Base-by-base conservation (phyloP, 495 filamentous ascomycete species). In the Tuber melanosporum region DNA sequence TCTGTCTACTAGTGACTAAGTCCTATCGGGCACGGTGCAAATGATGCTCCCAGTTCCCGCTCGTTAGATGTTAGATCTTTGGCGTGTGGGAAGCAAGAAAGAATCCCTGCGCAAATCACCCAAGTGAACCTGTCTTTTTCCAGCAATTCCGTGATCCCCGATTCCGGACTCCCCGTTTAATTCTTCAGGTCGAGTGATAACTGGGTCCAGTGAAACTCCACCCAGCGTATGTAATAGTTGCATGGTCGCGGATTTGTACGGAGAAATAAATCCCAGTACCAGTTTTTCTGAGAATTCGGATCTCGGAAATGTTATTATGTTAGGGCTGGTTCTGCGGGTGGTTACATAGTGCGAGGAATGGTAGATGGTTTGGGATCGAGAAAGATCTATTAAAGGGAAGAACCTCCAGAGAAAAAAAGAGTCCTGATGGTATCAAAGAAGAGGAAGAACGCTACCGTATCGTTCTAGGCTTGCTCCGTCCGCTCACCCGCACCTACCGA, bases 101-200 rank as follows among this genome's bases (percentile, higher is more conserved):
- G 26, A 19, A 66, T 66, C 57, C 57, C 57, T 66, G 57, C 36
- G 57, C n/a, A 66, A 66, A 66, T 66, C 57, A 36, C 57, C 12
- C 26, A 66, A 66, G 57, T 32, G 26, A 5, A 36, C 57, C 14
- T 36, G 26, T 26, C 57, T 66, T 36, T 36, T 66, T 66, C 57
- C 5, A 66, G 57, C 57, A 66, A 66, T 66, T 66, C 57, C 57
- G 57, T 66, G 17, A 66, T 66, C 57, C 36, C 57, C 57, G 57
- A n/a, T 66, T 66, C 57, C 57, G 57, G 57, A 2, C 57, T 66
- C 57, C 57, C 57, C 57, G 26, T 26, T 66, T 6, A 36, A 36
- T 66, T 36, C 26, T 32, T 19, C 57, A 36, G 1, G 26, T 12
- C 57, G 26, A 66, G 57, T 36, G 57, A 19, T 66, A 19, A 36